Percentiles rank a stretch among this genome's conserved stretches.
phyloP scores from a whole-genome alignment of 768 basidiomycete species.

The Vararia minispora region DNA sequence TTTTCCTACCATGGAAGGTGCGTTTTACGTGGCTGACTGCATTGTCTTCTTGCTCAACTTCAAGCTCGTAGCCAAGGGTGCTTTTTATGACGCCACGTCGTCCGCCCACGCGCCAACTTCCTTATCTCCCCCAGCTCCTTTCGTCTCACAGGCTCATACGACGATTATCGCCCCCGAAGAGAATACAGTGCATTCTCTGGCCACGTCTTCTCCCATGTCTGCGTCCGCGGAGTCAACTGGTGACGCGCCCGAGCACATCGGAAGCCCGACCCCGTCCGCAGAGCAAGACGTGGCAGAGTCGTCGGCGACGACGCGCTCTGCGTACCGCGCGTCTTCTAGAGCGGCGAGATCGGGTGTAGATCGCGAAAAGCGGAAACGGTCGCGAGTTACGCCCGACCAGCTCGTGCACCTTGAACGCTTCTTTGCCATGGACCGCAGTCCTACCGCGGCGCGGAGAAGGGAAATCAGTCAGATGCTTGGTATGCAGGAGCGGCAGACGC shows the following conservation, averaged over 20 bases:
- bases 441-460: conserved; percentile 56
- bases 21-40: too few species aligned
- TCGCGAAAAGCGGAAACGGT: conserved; percentile 61
- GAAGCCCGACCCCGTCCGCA: conserved; percentile 7
- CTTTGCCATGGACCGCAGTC: conserved; percentile 59
- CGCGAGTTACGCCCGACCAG: conserved; percentile 71
- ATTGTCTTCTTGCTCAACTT: too few species aligned
- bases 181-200: too few species aligned
- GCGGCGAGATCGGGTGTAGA: conserved; percentile 12
- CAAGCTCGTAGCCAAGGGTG: too few species aligned
- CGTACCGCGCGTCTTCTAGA: conserved; percentile 15
- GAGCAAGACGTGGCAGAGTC: conserved; percentile 4
- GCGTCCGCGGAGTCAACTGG: conserved; percentile 10
- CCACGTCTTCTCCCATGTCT: neutral
- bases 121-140: too few species aligned
- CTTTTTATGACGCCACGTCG: too few species aligned
- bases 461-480: conserved; percentile 67
- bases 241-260: conserved; percentile 3
- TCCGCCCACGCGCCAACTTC: too few species aligned
- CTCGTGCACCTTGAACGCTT: conserved; percentile 64
- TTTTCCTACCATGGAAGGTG: conserved; percentile 14
- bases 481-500: conserved; percentile 81
- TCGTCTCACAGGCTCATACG: too few species aligned
- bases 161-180: conserved; percentile 6
- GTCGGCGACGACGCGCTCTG: conserved; percentile 8